Evolutionary conservation across 768 basidiomycete species (phyloP).

Genomic region (Hypsizygus marmoreus): DNA sequence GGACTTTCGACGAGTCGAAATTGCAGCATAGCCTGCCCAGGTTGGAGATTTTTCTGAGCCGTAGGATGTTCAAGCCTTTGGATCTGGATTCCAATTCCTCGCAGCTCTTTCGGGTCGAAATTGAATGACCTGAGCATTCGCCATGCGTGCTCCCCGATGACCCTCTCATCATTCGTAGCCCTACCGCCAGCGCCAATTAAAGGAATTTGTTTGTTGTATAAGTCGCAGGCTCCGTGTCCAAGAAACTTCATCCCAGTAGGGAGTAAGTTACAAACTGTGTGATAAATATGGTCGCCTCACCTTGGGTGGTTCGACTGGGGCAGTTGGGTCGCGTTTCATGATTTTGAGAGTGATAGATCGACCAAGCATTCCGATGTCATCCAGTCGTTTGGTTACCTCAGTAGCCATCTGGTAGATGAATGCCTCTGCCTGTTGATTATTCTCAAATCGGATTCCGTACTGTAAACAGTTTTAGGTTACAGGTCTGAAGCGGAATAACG

Average conservation of each 20-base stretch:
- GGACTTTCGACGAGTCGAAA: conserved; percentile 42
- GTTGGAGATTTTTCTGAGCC: conserved; percentile 29
- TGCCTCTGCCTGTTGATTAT: conserved; percentile 74
- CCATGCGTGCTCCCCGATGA: conserved; percentile 80
- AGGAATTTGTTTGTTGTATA: conserved; percentile 73
- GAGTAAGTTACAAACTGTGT: background rate
- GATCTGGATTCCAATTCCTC: conserved; percentile 90
- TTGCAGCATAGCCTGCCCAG: conserved; percentile 61
- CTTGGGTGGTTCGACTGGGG: conserved; percentile 91
- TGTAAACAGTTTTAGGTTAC: conserved; percentile 27
- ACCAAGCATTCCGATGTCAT: conserved; percentile 69
- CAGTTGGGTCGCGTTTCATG: conserved; percentile 82
- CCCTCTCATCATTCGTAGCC: conserved; percentile 70
- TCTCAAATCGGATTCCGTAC: conserved; percentile 96
- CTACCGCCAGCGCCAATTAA: conserved; percentile 60
- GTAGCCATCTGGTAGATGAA: conserved; percentile 78
- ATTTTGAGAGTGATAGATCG: conserved; percentile 82
- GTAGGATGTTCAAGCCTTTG: conserved; percentile 75
- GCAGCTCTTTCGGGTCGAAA: conserved; percentile 84
- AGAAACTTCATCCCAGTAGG: conserved; percentile 65
- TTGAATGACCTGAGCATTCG: conserved; percentile 69
- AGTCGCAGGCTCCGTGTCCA: conserved; percentile 86
- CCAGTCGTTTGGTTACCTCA: conserved; percentile 75
- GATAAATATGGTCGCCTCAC: conserved; percentile 37
- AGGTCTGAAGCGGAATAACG: background rate